These are phyloP conservation scores for Didymella segeticola DNA, from an alignment of 2,329 filamentous ascomycete species.

Conservation along the genomic window DNA sequence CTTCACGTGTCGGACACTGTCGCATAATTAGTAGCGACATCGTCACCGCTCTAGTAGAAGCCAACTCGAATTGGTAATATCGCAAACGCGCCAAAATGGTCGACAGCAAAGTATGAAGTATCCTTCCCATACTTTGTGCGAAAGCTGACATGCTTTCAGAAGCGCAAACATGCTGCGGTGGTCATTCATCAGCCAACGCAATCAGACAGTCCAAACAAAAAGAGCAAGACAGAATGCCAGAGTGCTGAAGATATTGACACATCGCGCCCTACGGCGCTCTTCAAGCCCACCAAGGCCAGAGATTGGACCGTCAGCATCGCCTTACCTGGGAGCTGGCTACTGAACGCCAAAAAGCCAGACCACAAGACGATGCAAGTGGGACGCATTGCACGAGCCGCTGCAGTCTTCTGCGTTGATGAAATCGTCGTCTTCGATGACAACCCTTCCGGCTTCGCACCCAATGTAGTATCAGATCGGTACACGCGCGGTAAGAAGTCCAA, in stretches of 20 bases:
- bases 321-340: conserved; percentile 73
- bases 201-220: conserved; percentile 24
- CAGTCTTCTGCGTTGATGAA: conserved; percentile 85
- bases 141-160: conserved; percentile 17
- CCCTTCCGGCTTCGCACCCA: conserved; percentile 42
- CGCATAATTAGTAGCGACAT: background rate
- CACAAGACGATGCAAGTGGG: conserved; percentile 76
- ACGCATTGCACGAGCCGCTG: conserved; percentile 79
- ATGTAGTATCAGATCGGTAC: conserved; percentile 31
- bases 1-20: conserved; percentile 11
- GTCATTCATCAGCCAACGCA: conserved; percentile 25
- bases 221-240: conserved; percentile 22
- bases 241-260: conserved; percentile 53
- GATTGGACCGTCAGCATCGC: conserved; percentile 79
- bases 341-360: conserved; percentile 73
- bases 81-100: conserved; percentile 10
- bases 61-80: background rate
- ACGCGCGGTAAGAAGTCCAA: conserved; percentile 27
- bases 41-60: background rate
- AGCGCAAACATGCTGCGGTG: conserved; percentile 33
- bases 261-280: conserved; percentile 73
- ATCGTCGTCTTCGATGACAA: conserved; percentile 81
- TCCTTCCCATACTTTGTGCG: background rate
- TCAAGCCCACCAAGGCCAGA: conserved; percentile 68
- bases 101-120: conserved; percentile 7